Evolutionary conservation across 1,284 basidiomycete species (phyloP), one percentile per base, ranked within the genome.

Genomic region (Papiliotrema flavescens): DNA sequence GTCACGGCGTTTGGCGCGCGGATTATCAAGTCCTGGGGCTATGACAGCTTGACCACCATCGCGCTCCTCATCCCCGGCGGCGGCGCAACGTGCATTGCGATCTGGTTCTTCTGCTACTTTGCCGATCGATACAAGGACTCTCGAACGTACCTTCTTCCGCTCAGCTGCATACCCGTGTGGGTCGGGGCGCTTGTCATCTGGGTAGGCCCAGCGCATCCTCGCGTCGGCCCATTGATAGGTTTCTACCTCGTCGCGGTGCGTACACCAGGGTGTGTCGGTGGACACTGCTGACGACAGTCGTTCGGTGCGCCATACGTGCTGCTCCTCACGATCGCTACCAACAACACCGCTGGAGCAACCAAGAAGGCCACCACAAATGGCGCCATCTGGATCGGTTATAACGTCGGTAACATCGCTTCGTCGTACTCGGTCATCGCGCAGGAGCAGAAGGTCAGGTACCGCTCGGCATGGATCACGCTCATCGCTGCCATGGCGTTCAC

Each of bases 271-370:
- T 9, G 24, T 47, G 8, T 19, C 26, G 9, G 15, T 20, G 41
- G 42, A 23, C 41, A 44, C 35, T 37, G 44, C 41, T 58, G n/a
- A 54, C 59, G 17, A 66, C 34, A 61, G 59, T 70, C 73, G 19
- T 81, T 81, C 55, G 80, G 80, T 2, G 78, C 80, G 2, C 79
- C 79, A 5, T 80, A 78, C 52, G 79, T 80, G 23, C 65, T 78
- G 9, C 71, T 79, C 22, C 72, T 81, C 23, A 70, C 79, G 6
- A 62, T 79, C 3, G 74, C 75, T 3, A 68, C 76, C 1, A 70
- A 76, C 32, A 81, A 81, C 61, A 71, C 78, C 3, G 74, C 76
- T 0, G 80, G 80, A 15, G 66, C 74, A 0, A 80, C 80, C 13
- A 81, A 81, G 61, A 79, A 79, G 59, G 74, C 77, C 11, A 69